Conservation (phyloP, 768 basidiomycete genomes). For the Russula brevipes region DNA sequence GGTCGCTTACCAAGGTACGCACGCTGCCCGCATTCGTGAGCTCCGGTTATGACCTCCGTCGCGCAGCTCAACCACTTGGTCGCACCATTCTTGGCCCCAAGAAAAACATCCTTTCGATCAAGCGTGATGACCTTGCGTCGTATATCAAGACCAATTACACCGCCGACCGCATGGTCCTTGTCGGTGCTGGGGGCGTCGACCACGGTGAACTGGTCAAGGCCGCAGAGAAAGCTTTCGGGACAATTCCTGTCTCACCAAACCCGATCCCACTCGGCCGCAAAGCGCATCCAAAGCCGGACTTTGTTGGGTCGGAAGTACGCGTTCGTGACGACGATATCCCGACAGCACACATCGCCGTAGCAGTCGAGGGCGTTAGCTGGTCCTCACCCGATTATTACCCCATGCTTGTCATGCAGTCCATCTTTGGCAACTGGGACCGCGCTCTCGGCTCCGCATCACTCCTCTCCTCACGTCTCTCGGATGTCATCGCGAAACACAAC, state of each 20-base stretch:
- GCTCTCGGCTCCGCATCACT: slow-evolving; percentile 86
- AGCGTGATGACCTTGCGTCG: slow-evolving; percentile 75
- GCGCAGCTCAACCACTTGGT: slow-evolving; percentile 87
- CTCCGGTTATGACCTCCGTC: slow-evolving; percentile 15
- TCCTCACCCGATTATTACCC: slow-evolving; percentile 98
- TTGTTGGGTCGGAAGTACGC: slow-evolving; percentile 93
- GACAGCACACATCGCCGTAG: slow-evolving; percentile 91
- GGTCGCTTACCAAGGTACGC: slow-evolving; percentile 91
- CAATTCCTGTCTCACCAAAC: slow-evolving; percentile 78
- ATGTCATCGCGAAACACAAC: slow-evolving; percentile 87
- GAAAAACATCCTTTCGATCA: slow-evolving; percentile 92
- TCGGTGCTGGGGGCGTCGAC: slow-evolving; percentile 92
- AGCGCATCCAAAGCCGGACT: slow-evolving; percentile 69
- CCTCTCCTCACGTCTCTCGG: slow-evolving; percentile 85
- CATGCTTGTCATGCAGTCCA: slow-evolving; percentile 96
- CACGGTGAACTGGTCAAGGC: slow-evolving; percentile 90
- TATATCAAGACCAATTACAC: slow-evolving; percentile 99
- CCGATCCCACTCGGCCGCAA: slow-evolving; percentile 85
- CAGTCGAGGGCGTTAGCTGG: slow-evolving; percentile 98
- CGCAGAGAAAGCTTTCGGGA: slow-evolving; percentile 89
- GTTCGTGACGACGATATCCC: slow-evolving; percentile 87
- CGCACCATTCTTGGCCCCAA: slow-evolving; percentile 97
- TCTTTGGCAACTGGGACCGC: slow-evolving; percentile 99
- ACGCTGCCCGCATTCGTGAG: neutral
- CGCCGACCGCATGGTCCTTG: slow-evolving; percentile 97